These are phyloP conservation scores for Amaranthus hypochondriacus DNA, from an alignment of 148 eudicot species.

Conservation along the genomic window DNA sequence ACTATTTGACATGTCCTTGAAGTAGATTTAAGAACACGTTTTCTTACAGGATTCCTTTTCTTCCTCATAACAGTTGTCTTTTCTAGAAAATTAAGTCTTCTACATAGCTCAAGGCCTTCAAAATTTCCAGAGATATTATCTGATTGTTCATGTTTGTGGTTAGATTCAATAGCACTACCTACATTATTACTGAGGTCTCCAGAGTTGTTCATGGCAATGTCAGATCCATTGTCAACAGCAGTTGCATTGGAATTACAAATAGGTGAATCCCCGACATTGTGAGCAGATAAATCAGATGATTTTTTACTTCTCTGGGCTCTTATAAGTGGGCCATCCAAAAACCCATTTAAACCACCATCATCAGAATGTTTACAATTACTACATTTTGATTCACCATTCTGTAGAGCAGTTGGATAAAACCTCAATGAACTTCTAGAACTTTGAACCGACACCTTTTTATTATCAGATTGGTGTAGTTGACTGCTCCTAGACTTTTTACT, in stretches of 20 bases:
- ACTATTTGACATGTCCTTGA: slow-evolving; percentile 31
- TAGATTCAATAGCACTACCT: slow-evolving; percentile 53
- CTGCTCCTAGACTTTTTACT: slow-evolving; percentile 41
- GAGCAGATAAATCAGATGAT: slow-evolving; percentile 46
- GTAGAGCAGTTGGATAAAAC: slow-evolving; percentile 33
- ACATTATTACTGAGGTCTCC: slow-evolving; percentile 54
- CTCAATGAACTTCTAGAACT: slow-evolving; percentile 59
- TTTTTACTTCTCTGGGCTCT: slow-evolving; percentile 60
- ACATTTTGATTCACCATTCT: slow-evolving; percentile 34
- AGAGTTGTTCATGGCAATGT: slow-evolving; percentile 53
- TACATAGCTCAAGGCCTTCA: slow-evolving; percentile 49
- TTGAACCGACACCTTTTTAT: slow-evolving; percentile 32
- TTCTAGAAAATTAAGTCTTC: slow-evolving; percentile 55
- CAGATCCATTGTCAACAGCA: slow-evolving; percentile 57
- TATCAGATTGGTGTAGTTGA: slow-evolving; percentile 36
- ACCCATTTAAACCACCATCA: slow-evolving; percentile 37
- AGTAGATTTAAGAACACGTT: slow-evolving; percentile 39
- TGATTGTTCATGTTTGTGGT: slow-evolving; percentile 36
- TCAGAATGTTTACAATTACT: slow-evolving; percentile 27
- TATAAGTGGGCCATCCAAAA: slow-evolving; percentile 43
- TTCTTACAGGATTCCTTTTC: slow-evolving; percentile 79
- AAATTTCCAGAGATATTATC: slow-evolving; percentile 35
- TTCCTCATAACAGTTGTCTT: slow-evolving; percentile 52
- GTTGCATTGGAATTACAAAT: slow-evolving; percentile 50
- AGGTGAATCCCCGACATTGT: slow-evolving; percentile 40